Conservation (phyloP, 768 basidiomycete genomes). For the Suillus brevipes region DNA sequence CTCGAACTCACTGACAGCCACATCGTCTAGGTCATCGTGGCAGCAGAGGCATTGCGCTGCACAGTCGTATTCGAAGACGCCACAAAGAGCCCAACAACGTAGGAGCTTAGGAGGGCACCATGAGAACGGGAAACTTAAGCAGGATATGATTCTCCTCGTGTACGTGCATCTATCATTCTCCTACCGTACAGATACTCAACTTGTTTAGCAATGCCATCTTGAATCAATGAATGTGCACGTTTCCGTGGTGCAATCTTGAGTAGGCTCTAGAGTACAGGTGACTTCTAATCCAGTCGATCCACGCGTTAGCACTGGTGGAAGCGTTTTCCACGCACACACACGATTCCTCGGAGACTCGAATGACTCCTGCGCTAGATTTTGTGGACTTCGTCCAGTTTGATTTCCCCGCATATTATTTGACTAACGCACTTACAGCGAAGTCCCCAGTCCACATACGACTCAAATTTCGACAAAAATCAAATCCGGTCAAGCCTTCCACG, state of each 20-base stretch:
- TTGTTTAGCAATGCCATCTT: not conserved
- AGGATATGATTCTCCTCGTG: conserved; percentile 96
- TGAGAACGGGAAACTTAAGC: conserved; percentile 95
- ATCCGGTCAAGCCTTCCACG: conserved; percentile 94
- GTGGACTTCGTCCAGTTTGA: not conserved
- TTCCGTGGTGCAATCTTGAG: not conserved
- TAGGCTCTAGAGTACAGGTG: conserved; percentile 94
- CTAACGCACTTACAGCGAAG: conserved; percentile 56
- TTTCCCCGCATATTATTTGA: not conserved
- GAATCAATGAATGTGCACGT: not conserved
- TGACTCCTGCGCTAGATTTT: not conserved
- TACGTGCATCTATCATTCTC: conserved; percentile 43
- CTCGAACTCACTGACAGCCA: not conserved
- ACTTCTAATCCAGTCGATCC: conserved; percentile 94
- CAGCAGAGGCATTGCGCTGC: conserved; percentile 69
- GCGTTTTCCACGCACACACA: conserved; percentile 90
- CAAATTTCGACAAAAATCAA: conserved; percentile 80
- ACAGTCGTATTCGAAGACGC: conserved; percentile 76
- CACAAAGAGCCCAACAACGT: conserved; percentile 70
- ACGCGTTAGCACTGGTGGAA: conserved; percentile 94
- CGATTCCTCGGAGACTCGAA: conserved; percentile 80
- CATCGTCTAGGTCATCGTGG: conserved; percentile 17
- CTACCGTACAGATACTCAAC: conserved; percentile 14
- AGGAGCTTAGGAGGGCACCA: conserved; percentile 82
- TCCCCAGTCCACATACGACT: conserved; percentile 82